Percentiles rank a stretch among this genome's conserved stretches.
Conservation (phyloP, 768 basidiomycete species). For the Leucocoprinus leucothites region DNA sequence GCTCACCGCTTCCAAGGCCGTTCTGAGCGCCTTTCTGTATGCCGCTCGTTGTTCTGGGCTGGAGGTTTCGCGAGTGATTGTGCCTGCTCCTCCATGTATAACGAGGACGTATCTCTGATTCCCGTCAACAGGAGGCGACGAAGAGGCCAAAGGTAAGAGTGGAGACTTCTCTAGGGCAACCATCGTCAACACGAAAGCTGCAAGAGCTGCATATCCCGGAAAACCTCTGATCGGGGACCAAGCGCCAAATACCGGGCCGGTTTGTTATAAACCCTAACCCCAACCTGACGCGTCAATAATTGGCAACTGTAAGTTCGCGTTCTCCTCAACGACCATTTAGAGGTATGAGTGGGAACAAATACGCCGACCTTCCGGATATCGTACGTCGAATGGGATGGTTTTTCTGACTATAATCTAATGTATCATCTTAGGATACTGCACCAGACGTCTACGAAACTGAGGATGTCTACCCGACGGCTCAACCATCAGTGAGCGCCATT, state of each 20-base stretch:
- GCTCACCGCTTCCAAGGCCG: constrained; percentile 48
- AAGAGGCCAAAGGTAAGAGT: neutral
- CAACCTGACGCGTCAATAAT: neutral
- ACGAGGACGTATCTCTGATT: constrained; percentile 43
- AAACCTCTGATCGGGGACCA: neutral
- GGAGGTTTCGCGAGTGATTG: constrained; percentile 52
- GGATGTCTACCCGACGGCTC: constrained; percentile 59
- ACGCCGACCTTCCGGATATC: constrained; percentile 89
- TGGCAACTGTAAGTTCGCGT: neutral
- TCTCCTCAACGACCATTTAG: neutral
- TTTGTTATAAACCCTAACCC: constrained; percentile 5
- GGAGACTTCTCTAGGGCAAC: constrained; percentile 2
- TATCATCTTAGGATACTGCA: constrained; percentile 68
- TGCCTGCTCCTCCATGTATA: constrained; percentile 81
- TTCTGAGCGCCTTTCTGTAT: constrained; percentile 53
- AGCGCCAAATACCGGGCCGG: neutral
- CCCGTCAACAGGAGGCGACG: no score
- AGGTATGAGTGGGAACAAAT: constrained; percentile 70
- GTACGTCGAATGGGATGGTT: constrained; percentile 45
- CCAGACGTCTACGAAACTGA: constrained; percentile 93
- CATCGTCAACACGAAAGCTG: neutral
- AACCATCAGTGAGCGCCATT: constrained; percentile 43
- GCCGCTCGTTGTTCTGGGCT: constrained; percentile 57
- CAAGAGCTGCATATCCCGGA: neutral
- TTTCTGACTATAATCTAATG: constrained; percentile 2